phyloP scores from a whole-genome alignment of 192 early-diverging fungal species.

The Coemansia sp. region DNA sequence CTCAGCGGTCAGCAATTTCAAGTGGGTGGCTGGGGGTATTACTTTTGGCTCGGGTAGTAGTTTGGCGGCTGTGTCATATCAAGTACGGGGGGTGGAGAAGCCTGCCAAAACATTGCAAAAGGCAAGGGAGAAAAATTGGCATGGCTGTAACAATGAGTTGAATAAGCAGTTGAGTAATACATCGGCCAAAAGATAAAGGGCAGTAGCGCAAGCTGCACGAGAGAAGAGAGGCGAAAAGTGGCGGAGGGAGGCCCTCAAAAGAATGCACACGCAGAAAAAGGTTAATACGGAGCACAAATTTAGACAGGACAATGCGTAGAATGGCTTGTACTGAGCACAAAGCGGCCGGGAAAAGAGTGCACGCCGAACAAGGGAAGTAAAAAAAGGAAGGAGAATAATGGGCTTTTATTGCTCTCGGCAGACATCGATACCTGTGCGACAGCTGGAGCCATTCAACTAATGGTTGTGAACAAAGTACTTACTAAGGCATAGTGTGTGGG shows the following conservation, averaged over 20 bases:
- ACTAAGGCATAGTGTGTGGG: conserved; percentile 47
- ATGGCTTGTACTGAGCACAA: background rate
- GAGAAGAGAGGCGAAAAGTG: conserved; percentile 2
- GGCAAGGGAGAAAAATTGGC: background rate
- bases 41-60: background rate
- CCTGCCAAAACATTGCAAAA: background rate
- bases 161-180: conserved; percentile 9
- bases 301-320: background rate
- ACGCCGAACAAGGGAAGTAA: conserved; percentile 3
- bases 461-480: conserved; percentile 11
- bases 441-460: background rate
- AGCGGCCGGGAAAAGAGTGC: conserved; percentile 1
- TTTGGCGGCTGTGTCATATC: conserved; percentile 2
- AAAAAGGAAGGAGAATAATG: background rate
- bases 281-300: background rate
- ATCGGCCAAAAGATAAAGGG: background rate
- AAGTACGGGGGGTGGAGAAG: background rate
- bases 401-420: background rate
- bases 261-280: conserved; percentile 8
- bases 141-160: conserved; percentile 1
- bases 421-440: background rate
- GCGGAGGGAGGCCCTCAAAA: background rate
- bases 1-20: background rate
- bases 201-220: conserved; percentile 3
- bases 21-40: background rate